Evolutionary conservation across 768 basidiomycete species (phyloP).

Genomic region (Gautieria morchelliformis): DNA sequence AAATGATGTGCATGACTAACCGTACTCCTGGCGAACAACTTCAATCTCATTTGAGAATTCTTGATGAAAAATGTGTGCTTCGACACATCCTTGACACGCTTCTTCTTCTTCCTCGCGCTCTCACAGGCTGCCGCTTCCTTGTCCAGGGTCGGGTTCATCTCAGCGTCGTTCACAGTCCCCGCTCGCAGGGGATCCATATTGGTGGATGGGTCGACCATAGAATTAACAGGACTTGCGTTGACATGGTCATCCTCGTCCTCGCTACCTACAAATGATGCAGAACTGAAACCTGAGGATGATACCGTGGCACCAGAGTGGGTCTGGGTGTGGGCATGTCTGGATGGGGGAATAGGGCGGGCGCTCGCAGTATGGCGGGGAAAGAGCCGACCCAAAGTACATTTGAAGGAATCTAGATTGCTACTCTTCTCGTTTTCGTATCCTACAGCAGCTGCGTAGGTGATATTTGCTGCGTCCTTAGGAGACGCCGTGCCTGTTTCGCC

Average conservation of each 20-base stretch:
- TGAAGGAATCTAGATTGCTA: conserved; percentile 42
- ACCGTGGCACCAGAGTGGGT: neutral
- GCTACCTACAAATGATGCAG: neutral
- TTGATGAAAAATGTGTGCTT: conserved; percentile 92
- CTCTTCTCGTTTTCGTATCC: conserved; percentile 19
- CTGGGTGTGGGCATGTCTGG: neutral
- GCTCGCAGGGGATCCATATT: conserved; percentile 46
- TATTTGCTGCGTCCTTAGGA: conserved; percentile 11
- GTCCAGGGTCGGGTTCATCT: conserved; percentile 15
- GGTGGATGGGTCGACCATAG: conserved; percentile 79
- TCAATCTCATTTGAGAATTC: conserved; percentile 84
- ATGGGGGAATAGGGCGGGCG: neutral
- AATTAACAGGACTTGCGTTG: conserved; percentile 29
- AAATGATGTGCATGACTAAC: conserved; percentile 28
- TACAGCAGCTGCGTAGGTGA: neutral
- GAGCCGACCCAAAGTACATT: conserved; percentile 33
- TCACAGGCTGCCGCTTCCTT: conserved; percentile 17
- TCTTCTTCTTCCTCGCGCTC: conserved; percentile 38
- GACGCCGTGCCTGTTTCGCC: conserved; percentile 12
- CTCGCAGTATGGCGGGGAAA: conserved; percentile 23
- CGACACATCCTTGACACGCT: conserved; percentile 53
- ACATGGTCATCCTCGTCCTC: neutral
- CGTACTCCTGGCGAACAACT: conserved; percentile 81
- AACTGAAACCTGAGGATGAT: neutral
- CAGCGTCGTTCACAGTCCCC: conserved; percentile 17